phyloP scores from a whole-genome alignment of 2,329 filamentous ascomycete species.

The Colletotrichum sp. region DNA sequence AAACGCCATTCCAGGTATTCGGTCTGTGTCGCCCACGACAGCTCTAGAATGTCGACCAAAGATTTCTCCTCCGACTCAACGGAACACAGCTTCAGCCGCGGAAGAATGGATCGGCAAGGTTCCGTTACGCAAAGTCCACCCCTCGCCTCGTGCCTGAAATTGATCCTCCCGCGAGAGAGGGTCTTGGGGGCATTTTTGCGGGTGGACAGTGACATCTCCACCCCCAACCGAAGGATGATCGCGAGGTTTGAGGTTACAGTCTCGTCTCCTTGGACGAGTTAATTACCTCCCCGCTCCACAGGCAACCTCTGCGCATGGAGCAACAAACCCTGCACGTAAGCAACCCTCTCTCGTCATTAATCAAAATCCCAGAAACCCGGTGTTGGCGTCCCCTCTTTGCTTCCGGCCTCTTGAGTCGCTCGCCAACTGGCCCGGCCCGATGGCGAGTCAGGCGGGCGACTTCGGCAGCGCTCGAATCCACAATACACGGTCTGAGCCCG shows the following conservation, averaged over 20 bases:
- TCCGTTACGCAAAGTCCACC: neutral
- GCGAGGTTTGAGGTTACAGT: slow-evolving; percentile 13
- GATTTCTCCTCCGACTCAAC: neutral
- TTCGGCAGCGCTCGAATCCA: neutral
- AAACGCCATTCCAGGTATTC: neutral
- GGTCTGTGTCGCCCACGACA: neutral
- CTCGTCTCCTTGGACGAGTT: neutral
- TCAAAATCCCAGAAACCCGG: slow-evolving; percentile 13
- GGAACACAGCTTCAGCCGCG: neutral
- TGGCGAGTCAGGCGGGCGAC: slow-evolving; percentile 8
- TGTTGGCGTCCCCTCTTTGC: neutral
- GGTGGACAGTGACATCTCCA: neutral
- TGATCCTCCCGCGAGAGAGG: slow-evolving; percentile 3
- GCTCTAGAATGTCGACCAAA: neutral
- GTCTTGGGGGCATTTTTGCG: neutral
- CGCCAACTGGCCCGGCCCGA: neutral
- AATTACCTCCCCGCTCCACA: slow-evolving; percentile 1
- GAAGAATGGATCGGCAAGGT: neutral
- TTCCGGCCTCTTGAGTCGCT: neutral
- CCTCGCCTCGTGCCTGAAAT: slow-evolving; percentile 5
- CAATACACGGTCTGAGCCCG: neutral
- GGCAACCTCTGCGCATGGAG: neutral
- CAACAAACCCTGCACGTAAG: slow-evolving; percentile 4
- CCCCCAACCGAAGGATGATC: slow-evolving; percentile 2
- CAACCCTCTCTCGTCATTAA: neutral